Evolutionary conservation across 1,139 yeast species (phyloP), one percentile per base, ranked within the genome.

Genomic region (Lodderomyces beijingensis): DNA sequence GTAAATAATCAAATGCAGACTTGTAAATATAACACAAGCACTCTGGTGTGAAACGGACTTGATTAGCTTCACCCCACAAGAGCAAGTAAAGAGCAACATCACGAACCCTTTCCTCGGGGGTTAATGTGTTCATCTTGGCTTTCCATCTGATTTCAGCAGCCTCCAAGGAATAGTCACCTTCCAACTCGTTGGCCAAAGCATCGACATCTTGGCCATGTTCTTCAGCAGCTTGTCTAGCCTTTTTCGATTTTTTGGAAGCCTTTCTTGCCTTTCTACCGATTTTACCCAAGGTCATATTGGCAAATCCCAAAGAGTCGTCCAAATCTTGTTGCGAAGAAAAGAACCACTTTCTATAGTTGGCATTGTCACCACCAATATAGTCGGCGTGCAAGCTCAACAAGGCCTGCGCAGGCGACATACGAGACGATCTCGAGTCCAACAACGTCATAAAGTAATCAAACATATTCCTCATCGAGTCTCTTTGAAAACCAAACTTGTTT

Each of bases 1-100:
- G 62, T 57, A 84, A 73, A 65, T 88, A 85, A 59, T 91, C 98
- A 49, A 71, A 76, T 32, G 96, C 96, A 54, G 95, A 83, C 68
- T 91, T 89, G 73, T 79, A 91, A 50, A 93, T 79, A 70, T 83
- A 91, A 69, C 96, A 88, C 45, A 89, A 65, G 59, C 86, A 74
- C 65, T 91, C 99, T 10, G 98, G 88, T 36, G 91, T 80, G 62
- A 89, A 93, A 57, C 98, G 79, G 40, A 91, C 89, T 67, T 91
- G 97, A 63, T 89, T 89, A 27, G 97, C 95, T 65, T 91, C 99
- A 59, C 98, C 98, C 99, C 99, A 91, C 50, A 88, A 73, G 53
- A 89, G 73, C 49, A 91, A 69, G 65, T 87, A 91, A 41, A 91
- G 74, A 5, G 97, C 91, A 43, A 91, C 63, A 54, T 91, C 97